Conservation (phyloP, 768 basidiomycete genomes). For the Boletales sp. region DNA sequence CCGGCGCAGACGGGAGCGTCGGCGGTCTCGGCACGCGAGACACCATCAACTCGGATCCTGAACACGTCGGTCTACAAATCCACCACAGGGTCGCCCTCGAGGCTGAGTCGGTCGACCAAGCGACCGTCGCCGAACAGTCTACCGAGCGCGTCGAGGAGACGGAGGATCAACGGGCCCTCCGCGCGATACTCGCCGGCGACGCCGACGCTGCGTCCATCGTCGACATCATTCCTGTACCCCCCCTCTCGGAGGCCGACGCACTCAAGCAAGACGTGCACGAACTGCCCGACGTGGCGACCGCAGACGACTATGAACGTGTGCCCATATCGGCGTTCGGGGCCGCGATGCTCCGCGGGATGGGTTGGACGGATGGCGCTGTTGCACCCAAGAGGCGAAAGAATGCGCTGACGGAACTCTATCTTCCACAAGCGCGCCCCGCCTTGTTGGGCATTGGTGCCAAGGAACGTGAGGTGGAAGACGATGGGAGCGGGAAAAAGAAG, state of each 20-base stretch:
- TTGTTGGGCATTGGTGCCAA: conserved; percentile 94
- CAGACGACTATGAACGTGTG: conserved; percentile 85
- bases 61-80: conserved; percentile 63
- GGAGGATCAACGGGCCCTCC: conserved; percentile 78
- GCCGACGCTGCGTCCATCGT: conserved; percentile 40
- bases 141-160: conserved; percentile 45
- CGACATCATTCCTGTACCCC: conserved; percentile 58
- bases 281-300: conserved; percentile 70
- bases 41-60: conserved; percentile 72
- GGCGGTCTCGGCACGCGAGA: conserved; percentile 76
- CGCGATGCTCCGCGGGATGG: conserved; percentile 93
- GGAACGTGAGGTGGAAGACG: conserved; percentile 68
- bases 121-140: background rate
- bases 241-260: conserved; percentile 77
- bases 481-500: conserved; percentile 57
- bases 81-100: conserved; percentile 33
- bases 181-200: conserved; percentile 65
- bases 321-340: conserved; percentile 93
- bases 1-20: conserved; percentile 68
- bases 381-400: conserved; percentile 55
- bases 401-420: conserved; percentile 70
- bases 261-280: conserved; percentile 79
- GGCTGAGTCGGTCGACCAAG: conserved; percentile 26
- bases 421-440: conserved; percentile 80
- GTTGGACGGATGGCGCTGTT: conserved; percentile 83